Conservation (phyloP, 495 filamentous ascomycete species). For the Podospora pseudopauciseta region DNA sequence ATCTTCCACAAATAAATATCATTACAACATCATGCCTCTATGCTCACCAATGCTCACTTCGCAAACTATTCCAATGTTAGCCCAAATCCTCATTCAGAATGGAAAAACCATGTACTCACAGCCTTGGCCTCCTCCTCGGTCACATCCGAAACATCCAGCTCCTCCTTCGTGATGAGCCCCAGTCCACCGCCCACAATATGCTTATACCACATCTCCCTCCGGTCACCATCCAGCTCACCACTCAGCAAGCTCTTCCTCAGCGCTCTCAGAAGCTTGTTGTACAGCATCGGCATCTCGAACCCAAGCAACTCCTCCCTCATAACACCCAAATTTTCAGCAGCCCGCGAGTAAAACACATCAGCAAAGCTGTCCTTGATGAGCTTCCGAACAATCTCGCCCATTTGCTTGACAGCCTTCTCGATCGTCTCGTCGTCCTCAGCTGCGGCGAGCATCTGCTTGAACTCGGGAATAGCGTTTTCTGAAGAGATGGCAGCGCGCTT, state of each 20-base stretch:
- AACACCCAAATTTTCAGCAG: conserved; percentile 69
- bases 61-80: neutral
- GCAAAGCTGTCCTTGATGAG: conserved; percentile 71
- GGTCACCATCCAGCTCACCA: conserved; percentile 74
- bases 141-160: conserved; percentile 59
- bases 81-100: neutral
- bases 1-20: neutral
- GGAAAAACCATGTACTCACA: conserved; percentile 34
- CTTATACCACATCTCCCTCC: conserved; percentile 76
- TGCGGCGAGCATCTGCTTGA: conserved; percentile 72
- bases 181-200: conserved; percentile 61
- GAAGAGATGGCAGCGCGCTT: conserved; percentile 59
- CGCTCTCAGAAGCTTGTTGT: conserved; percentile 67
- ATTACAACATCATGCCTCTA: neutral
- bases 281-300: conserved; percentile 70
- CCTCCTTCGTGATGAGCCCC: conserved; percentile 65
- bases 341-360: conserved; percentile 68
- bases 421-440: conserved; percentile 60
- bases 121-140: conserved; percentile 63
- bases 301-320: conserved; percentile 74
- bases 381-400: conserved; percentile 64
- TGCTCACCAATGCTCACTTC: neutral
- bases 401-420: conserved; percentile 67
- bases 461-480: conserved; percentile 84
- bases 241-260: conserved; percentile 69